Conservation (phyloP, 1,284 basidiomycete genomes). For the Volvariella volvacea region DNA sequence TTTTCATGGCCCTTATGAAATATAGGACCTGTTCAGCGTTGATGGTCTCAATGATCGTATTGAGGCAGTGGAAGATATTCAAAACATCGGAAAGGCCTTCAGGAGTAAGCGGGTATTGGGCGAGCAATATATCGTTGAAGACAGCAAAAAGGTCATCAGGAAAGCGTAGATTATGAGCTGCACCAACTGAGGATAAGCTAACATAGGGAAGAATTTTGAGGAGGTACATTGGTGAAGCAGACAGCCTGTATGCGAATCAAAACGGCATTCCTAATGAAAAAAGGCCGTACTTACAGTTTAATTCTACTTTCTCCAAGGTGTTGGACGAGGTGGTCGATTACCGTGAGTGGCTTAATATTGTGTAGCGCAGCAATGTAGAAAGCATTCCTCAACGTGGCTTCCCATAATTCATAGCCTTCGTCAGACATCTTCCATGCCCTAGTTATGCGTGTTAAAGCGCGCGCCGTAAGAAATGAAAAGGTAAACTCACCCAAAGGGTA, state of each 20-base stretch:
- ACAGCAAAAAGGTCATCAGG: slow-evolving; percentile 9
- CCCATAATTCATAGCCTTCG: slow-evolving; percentile 33
- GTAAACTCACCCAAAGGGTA: slow-evolving; percentile 37
- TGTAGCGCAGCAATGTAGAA: slow-evolving; percentile 14
- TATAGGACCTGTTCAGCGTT: slow-evolving; percentile 18
- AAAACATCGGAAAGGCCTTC: slow-evolving; percentile 19
- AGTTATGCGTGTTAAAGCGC: slow-evolving; percentile 6
- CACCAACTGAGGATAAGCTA: slow-evolving; percentile 10
- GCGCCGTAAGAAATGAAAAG: background rate
- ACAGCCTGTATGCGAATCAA: slow-evolving; percentile 12
- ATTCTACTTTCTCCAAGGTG: slow-evolving; percentile 15
- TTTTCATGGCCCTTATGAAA: slow-evolving; percentile 25
- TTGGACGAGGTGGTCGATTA: slow-evolving; percentile 20
- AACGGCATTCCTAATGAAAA: slow-evolving; percentile 6
- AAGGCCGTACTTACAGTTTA: slow-evolving; percentile 8
- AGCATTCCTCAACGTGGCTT: slow-evolving; percentile 21
- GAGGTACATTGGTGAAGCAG: slow-evolving; percentile 17
- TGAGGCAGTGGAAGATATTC: slow-evolving; percentile 10
- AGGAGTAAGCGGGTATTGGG: slow-evolving; percentile 25
- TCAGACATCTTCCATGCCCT: slow-evolving; percentile 37
- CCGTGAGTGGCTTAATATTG: slow-evolving; percentile 12
- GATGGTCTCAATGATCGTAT: slow-evolving; percentile 1
- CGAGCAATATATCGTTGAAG: slow-evolving; percentile 23
- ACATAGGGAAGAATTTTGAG: slow-evolving; percentile 14
- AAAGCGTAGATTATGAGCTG: slow-evolving; percentile 11